Evolutionary conservation across 345 rosid genomes (phyloP), one percentile per base, ranked within the genome.

Genomic region (Brassica rapa): DNA sequence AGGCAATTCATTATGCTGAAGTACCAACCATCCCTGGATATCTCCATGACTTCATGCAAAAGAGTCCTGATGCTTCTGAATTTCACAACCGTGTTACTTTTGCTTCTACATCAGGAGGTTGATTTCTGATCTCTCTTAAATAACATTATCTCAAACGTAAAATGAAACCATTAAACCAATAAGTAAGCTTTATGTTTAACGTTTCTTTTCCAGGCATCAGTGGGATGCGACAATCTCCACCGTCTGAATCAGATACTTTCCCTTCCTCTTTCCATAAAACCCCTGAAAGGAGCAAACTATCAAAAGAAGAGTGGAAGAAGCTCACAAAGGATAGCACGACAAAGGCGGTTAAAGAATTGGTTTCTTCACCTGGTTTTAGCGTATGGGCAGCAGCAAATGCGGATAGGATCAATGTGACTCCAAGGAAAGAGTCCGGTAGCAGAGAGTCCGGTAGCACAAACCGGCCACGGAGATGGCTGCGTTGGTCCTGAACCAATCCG

Each of bases 301-400:
- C 93, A 1, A 81, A 85, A 71, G 88, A 79, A 3, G 90, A 86
- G 46, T 89, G 90, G 94, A 85, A 77, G 15, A 86, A 81, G 71
- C 83, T 91, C 66, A 89, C 96, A 3, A 64, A 78, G 68, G 91
- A 87, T 16, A 76, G 86, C 73, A 91, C 96, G 0, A 81, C 83
- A 77, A 89, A 81, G 69, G 96, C 96, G 15, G 88, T 94, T 41
- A 83, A 81, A 74, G 97, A 86, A 41, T 90, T 94, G 51, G 90
- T 87, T 60, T 84, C 89, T 4, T 92, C 98, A 5, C 98, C 98
- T 0, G 94, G 88, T 60, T 92, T 95, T 84, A 78, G 89, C 80
- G 84, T 15, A 75, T 95, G 97, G 98, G 99, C 84, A 14, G 93
- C 87, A 2, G 78, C 86, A 9, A 90, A 91, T 83, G 91, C 96